Conservation (phyloP, 768 basidiomycete genomes). For the Suillus weaverae region DNA sequence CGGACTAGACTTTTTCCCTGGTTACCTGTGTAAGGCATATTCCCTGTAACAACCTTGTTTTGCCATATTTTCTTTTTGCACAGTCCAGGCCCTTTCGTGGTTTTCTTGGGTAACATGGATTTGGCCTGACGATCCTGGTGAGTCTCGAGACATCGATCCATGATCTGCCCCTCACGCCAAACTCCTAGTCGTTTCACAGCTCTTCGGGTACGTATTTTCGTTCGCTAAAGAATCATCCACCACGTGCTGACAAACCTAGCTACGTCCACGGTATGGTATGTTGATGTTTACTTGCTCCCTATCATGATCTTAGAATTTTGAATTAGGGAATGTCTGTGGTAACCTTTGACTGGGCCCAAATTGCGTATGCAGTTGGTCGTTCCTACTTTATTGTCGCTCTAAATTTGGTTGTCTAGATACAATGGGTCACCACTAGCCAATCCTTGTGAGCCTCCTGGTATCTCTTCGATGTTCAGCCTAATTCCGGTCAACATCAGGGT, state of each 20-base stretch:
- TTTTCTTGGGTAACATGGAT: constrained; percentile 64
- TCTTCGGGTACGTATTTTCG: constrained; percentile 42
- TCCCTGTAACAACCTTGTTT: not conserved
- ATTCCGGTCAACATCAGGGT: constrained; percentile 41
- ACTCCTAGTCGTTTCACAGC: constrained; percentile 40
- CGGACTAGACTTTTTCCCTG: constrained; percentile 41
- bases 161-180: constrained; percentile 20
- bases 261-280: constrained; percentile 48
- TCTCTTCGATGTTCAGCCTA: not conserved
- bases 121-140: constrained; percentile 47
- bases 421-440: constrained; percentile 59
- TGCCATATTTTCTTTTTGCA: constrained; percentile 21
- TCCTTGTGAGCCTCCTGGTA: constrained; percentile 44
- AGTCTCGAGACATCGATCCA: constrained; percentile 23
- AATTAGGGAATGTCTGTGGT: constrained; percentile 63
- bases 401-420: constrained; percentile 18
- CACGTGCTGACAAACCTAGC: constrained; percentile 14
- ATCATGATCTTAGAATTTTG: not conserved
- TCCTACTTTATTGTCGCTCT: not conserved
- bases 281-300: not conserved
- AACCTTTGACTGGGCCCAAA: constrained; percentile 83
- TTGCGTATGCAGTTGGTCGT: constrained; percentile 35
- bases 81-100: constrained; percentile 50
- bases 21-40: constrained; percentile 40
- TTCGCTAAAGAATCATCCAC: not conserved